Base-by-base conservation (phyloP, 1,284 basidiomycete species). In the Coniferiporia sulphurascens region DNA sequence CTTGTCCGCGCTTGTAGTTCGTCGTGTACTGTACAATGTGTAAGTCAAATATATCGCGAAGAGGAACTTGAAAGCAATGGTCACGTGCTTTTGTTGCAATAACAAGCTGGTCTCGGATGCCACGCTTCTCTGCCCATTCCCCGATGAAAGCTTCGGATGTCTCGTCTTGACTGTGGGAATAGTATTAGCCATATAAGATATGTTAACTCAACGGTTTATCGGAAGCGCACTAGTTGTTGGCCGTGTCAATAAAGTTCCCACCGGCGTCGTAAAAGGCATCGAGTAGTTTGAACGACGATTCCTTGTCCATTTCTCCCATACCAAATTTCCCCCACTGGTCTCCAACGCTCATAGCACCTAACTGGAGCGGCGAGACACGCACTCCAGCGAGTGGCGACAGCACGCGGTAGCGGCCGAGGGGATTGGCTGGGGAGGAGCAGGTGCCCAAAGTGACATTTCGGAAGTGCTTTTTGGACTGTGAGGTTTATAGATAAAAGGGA, bases 281-380 rank as follows among this genome's bases (percentile, higher is more conserved):
- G 21, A 63, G 54, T 10, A 68, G 55, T 54, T 66, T 55, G 60
- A 68, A 67, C 4, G 56, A 56, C 35, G 55, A 27, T 17, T 54
- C 57, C 21, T 59, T 59, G 35, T 59, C 43, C 57, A 59, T 59
- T 4, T 32, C 21, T 5, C 56, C 56, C 49, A 58, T 52, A 3
- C 61, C 63, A 17, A 62, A 64, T 7, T 66, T 69, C 1, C 60
- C 67, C 44, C 44, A 46, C 19, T 71, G 70, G 56, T 74, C 67
- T 4, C 77, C 76, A 55, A 78, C 64, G 21, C 69, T 71, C 74
- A 78, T 77, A 17, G 72, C 75, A 10, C 79, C 78, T 3, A 81
- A 68, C 58, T 70, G 71, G 10, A 81, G 67, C 0, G 78, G 78
- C 1, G 76, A 76, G 41, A 80, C 78, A 60, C 70, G 66, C 51